Conservation (phyloP, 306 rosid species). For the Vigna trinervia region DNA sequence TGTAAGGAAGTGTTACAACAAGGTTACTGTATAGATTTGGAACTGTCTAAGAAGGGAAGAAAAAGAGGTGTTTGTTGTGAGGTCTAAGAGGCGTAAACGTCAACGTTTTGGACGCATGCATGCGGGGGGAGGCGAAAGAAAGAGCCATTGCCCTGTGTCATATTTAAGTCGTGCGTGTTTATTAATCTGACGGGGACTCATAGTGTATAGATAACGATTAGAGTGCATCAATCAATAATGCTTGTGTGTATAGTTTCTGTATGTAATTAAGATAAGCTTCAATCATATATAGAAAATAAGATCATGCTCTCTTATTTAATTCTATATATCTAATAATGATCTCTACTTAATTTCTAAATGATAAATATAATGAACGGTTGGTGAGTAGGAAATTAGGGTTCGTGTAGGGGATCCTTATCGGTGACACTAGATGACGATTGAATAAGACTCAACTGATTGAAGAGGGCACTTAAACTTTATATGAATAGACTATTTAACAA, state of each 20-base stretch:
- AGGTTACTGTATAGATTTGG: constrained; percentile 10
- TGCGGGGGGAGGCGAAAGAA: background rate
- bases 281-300: background rate
- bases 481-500: constrained; percentile 41
- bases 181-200: constrained; percentile 37
- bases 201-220: constrained; percentile 48
- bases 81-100: constrained; percentile 35
- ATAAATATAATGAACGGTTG: too few relatives aligned
- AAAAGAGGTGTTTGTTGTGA: background rate
- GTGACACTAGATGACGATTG: constrained; percentile 10
- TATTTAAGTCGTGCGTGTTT: constrained; percentile 38
- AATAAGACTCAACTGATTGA: constrained; percentile 16
- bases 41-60: constrained; percentile 32
- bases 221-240: constrained; percentile 1
- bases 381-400: background rate
- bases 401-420: constrained; percentile 21
- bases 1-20: too few relatives aligned
- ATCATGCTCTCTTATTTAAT: too few relatives aligned
- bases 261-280: constrained; percentile 37
- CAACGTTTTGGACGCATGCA: constrained; percentile 46
- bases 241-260: background rate
- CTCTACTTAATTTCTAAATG: too few relatives aligned
- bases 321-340: too few relatives aligned
- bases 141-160: constrained; percentile 3
- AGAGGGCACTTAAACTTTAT: constrained; percentile 28